Percentiles rank a stretch among this genome's conserved stretches.
These are phyloP conservation scores for Fusarium sororula DNA, from an alignment of 2,329 filamentous ascomycete species.

Conservation along the genomic window DNA sequence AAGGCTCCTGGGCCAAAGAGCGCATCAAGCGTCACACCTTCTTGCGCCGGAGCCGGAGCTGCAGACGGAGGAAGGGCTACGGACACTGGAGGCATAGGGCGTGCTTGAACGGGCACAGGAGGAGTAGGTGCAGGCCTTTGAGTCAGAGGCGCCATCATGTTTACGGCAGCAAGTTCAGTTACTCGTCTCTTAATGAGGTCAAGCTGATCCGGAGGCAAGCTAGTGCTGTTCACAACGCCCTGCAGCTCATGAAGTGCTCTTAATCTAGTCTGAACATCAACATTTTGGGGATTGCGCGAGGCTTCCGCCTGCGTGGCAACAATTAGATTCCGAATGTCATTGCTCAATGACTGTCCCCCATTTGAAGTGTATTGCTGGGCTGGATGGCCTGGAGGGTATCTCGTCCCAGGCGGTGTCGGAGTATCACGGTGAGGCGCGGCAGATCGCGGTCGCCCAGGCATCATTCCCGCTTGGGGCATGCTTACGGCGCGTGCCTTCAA, in stretches of 20 bases:
- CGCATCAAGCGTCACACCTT: constrained; percentile 63
- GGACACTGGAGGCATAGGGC: constrained; percentile 48
- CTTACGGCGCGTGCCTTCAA: constrained; percentile 78
- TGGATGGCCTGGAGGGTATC: constrained; percentile 41
- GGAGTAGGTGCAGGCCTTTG: constrained; percentile 53
- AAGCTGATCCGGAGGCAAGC: constrained; percentile 82
- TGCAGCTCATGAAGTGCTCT: constrained; percentile 89
- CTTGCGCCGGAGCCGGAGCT: constrained; percentile 45
- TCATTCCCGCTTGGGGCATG: constrained; percentile 60
- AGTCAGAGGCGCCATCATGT: constrained; percentile 61
- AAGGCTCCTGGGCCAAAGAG: constrained; percentile 68
- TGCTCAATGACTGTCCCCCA: constrained; percentile 67
- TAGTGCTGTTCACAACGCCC: constrained; percentile 75
- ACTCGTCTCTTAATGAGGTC: constrained; percentile 87
- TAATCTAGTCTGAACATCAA: constrained; percentile 78
- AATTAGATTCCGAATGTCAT: constrained; percentile 84
- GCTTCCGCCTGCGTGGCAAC: constrained; percentile 76
- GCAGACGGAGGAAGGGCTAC: constrained; percentile 46
- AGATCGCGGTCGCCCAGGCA: constrained; percentile 60
- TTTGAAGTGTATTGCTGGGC: constrained; percentile 45
- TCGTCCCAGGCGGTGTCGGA: constrained; percentile 73
- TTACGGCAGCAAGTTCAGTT: constrained; percentile 74
- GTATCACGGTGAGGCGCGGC: constrained; percentile 73
- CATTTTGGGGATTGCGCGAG: constrained; percentile 79
- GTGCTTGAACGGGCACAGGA: constrained; percentile 43